These are phyloP conservation scores for Monosporascus sp. DNA, from an alignment of 2,329 filamentous ascomycete species.

Conservation along the genomic window DNA sequence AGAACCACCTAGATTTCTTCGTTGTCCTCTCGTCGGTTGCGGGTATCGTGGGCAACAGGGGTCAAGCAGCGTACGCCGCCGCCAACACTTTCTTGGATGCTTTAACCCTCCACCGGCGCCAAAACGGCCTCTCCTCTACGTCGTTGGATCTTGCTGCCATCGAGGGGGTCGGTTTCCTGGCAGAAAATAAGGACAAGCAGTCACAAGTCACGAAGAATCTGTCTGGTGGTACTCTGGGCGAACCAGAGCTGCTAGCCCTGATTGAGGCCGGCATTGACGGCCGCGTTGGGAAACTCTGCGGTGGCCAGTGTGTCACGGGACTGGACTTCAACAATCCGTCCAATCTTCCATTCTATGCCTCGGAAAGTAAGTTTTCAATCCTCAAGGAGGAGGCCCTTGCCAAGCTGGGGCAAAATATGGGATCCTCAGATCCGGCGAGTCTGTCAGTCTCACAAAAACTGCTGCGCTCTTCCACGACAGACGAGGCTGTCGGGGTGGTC, in stretches of 20 bases:
- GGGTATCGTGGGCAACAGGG: conserved; percentile 45
- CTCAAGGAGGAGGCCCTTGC: conserved; percentile 38
- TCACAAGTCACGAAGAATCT: conserved; percentile 45
- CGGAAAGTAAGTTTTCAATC: conserved; percentile 49
- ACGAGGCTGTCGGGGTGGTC: conserved; percentile 41
- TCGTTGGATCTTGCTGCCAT: conserved; percentile 50
- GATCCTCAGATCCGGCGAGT: conserved; percentile 30
- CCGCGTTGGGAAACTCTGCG: conserved; percentile 34
- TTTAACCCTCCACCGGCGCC: conserved; percentile 34
- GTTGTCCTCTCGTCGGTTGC: conserved; percentile 46
- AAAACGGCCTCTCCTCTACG: conserved; percentile 36
- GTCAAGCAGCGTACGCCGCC: conserved; percentile 48
- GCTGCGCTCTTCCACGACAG: conserved; percentile 29
- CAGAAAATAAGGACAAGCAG: conserved; percentile 38
- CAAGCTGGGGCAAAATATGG: conserved; percentile 22
- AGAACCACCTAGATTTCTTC: conserved; percentile 45
- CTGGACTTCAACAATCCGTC: conserved; percentile 40
- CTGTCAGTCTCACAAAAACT: conserved; percentile 37
- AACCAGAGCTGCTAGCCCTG: conserved; percentile 49
- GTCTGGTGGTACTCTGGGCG: conserved; percentile 43
- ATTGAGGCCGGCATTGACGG: conserved; percentile 47
- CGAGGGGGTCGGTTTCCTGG: conserved; percentile 44
- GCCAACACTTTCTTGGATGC: conserved; percentile 43
- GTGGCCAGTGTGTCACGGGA: conserved; percentile 49
- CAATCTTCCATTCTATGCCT: conserved; percentile 46